phyloP scores from a whole-genome alignment of 306 rosid genomes.

The Castanea sativa region DNA sequence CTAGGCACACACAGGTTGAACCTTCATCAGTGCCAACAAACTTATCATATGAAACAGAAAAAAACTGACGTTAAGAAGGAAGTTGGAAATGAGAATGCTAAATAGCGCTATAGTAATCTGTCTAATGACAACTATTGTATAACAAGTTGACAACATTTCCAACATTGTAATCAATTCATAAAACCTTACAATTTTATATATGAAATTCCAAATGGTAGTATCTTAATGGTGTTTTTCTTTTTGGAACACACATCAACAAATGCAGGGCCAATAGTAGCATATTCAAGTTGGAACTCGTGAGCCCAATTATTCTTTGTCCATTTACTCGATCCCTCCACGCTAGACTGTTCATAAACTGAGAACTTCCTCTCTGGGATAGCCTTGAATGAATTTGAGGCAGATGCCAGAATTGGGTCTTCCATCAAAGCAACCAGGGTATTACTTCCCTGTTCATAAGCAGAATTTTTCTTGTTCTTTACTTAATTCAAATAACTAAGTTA shows the following conservation, averaged over 20 bases:
- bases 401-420: constrained; percentile 47
- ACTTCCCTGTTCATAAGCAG: constrained; percentile 45
- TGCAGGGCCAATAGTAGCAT: constrained; percentile 36
- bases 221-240: background rate
- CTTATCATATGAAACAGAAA: constrained; percentile 30
- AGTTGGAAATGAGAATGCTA: background rate
- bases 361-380: constrained; percentile 21
- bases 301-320: constrained; percentile 41
- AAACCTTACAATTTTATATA: background rate
- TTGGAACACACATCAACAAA: constrained; percentile 46
- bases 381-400: constrained; percentile 57
- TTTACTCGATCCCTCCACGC: constrained; percentile 15
- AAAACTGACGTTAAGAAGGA: background rate
- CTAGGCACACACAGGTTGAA: constrained; percentile 84
- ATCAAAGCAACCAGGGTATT: constrained; percentile 51
- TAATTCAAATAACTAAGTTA: background rate
- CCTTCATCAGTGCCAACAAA: constrained; percentile 95
- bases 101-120: background rate
- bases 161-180: constrained; percentile 5
- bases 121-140: background rate
- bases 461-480: background rate
- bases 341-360: constrained; percentile 42
- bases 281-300: constrained; percentile 79
- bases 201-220: background rate
- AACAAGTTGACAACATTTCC: background rate